Base-by-base conservation (phyloP, 192 early-diverging fungal genomes). In the Irineochytrium annulatum region DNA sequence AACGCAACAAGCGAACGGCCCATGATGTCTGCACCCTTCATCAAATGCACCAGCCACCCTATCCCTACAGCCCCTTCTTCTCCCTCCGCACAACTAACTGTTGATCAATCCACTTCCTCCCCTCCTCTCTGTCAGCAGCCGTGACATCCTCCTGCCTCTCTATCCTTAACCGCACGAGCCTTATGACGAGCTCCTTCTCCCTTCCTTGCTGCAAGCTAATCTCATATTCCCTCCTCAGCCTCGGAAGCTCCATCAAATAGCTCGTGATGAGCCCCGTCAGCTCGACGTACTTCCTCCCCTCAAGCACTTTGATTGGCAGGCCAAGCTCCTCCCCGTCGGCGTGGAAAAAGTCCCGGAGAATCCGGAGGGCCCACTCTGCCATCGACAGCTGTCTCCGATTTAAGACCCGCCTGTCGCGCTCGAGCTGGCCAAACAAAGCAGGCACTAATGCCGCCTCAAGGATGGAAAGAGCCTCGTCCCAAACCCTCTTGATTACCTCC, bases 401-500 rank as follows among this genome's bases (percentile, higher is more conserved):
- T 24, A 81, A 55, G 37, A 69, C 51, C 32, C 72, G 55, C 34
- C 78, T 53, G 44, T 34, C 57, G 13, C 41, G 34, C 60, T 79
- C 77, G 39, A 79, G 59, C 19, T 60, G 68, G 16, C 79, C 79
- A 61, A 66, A 81, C 34, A 81, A 62, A 17, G 77, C 78, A 4
- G 79, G 77, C 22, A 80, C 55, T 20, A 81, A 52, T 17, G 59
- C 35, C 20, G 53, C 41, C 44, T 74, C 78, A 19, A 77, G 43
- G 35, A 75, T 55, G 22, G 55, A n/a, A 2, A 81, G 43, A 1
- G 62, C 59, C 41, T 81, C 79, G 30, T 75, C 77, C 79, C 79
- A 81, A 32, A 68, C 63, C 24, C 78, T 52, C 19, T 62, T 67
- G 61, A 81, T 81, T 27, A 81, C 75, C 59, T 80, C 75, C 57